These are phyloP conservation scores for Corymbia citriodora DNA, from an alignment of 441 rosid genomes.

Conservation along the genomic window DNA sequence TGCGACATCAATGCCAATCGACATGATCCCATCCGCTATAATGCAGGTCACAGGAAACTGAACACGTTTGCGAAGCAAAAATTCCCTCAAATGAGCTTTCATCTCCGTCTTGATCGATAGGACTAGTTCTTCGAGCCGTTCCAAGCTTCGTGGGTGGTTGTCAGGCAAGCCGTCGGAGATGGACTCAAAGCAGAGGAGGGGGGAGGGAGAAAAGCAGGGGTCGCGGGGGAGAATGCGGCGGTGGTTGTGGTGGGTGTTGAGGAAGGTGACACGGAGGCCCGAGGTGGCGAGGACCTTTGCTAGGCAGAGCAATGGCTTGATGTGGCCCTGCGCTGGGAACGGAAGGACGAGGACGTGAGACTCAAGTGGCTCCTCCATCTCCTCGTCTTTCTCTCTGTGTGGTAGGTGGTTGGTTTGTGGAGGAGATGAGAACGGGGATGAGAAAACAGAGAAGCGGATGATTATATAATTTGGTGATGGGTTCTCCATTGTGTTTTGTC, in stretches of 20 bases:
- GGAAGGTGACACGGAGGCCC: neutral
- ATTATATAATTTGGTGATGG: no score
- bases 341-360: neutral
- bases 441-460: no score
- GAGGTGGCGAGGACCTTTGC: neutral
- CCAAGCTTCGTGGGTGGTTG: slow-evolving; percentile 8
- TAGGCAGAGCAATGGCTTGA: neutral
- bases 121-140: neutral
- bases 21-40: slow-evolving; percentile 30
- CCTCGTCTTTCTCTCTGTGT: neutral
- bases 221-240: no score
- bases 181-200: slow-evolving; percentile 10
- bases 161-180: slow-evolving; percentile 20
- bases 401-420: no score
- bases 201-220: neutral
- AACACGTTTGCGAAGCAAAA: neutral
- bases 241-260: neutral
- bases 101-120: neutral
- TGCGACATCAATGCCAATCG: slow-evolving; percentile 16
- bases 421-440: no score
- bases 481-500: no score
- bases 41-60: slow-evolving; percentile 8
- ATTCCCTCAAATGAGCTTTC: neutral
- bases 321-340: neutral
- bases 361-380: neutral